Evolutionary conservation across 371 early-diverging fungal species (phyloP), one percentile per base, ranked within the genome.

Genomic region (Rhizomucor miehei): DNA sequence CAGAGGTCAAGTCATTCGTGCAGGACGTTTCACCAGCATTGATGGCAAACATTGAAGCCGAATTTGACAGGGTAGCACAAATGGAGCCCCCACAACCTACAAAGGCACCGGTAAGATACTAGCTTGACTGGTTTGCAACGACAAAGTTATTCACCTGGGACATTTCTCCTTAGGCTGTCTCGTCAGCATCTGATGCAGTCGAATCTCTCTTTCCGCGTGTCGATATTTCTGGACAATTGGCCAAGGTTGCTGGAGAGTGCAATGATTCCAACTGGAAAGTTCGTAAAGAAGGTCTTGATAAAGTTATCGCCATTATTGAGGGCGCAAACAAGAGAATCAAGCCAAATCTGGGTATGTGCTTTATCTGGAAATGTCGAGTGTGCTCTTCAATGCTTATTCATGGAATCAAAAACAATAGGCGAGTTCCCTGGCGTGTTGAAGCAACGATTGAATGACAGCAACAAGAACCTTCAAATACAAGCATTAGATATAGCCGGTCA

Each of bases 281-380:
- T n/a, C 88, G 98, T 37, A 95, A 97, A 65, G 96, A 92, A 48
- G 97, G 81, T 1, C 65, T 98, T 51, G 97, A 96, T n/a, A 81
- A 89, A 51, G 77, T 95, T 5, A 67, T 77, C 17, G 71, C 63
- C 4, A 83, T 94, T 34, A 60, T 97, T 29, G 81, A 86, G 23
- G 73, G 77, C 8, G 80, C 94, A 21, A 88, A 93, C 66, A 90
- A 90, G 51, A 79, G 92, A 24, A 87, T 97, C 37, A 88, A 89
- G 52, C 91, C 93, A 0, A 89, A 79, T 46, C 61, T 91, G 12
- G 88, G 88, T 63, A 53, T 47, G 59, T 54, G 29, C 35, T 52
- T 25, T 8, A 13, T 9, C 9, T 38, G 6, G 19, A 17, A 17
- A 44, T 13, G 17, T 20, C 59, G 8, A 47, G 40, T 10, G 20